Base-by-base conservation (phyloP, 371 early-diverging fungal genomes). In the Neoconidiobolus thromboides region DNA sequence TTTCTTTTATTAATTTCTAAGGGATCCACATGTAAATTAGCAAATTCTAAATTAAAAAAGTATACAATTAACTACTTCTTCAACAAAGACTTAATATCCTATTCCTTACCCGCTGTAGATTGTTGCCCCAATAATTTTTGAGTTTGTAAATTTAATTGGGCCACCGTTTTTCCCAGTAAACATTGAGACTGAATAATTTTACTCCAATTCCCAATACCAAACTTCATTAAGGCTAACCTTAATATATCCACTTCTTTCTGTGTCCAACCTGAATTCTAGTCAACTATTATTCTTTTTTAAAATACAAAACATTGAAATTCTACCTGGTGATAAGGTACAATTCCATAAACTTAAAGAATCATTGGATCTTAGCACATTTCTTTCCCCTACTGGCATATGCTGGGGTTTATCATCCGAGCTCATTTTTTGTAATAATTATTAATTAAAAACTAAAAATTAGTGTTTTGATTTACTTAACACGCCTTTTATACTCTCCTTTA, bases 101-200 rank as follows among this genome's bases (percentile, higher is more conserved):
- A 37, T 38, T 10, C 10, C 26, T 46, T 78, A 82, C 81, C 83
- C 60, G 89, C 91, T 9, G 89, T 91, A 69, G 86, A 85, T 66
- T 93, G 93, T 67, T 93, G 93, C 0, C 94, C 94, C 1, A 93
- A 77, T 75, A 92, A 76, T 36, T 93, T 76, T 68, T 93, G 94
- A 9, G 87, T 77, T 65, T 93, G 94, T 48, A 93, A 70, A 73
- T 93, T 91, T 84, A 92, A 83, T 70, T 93, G 94, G 6, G 94
- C 89, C 61, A 86, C 87, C 43, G 90, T 92, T 65, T 93, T 93
- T 43, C 91, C 93, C 1, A 87, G 87, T 9, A 86, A 71, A 64
- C 88, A 85, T 41, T 81, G 82, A 51, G 84, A 82, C 57, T 89
- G 91, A 63, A 89, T 84, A 59, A 93, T 90, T 63, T 89, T 88